Base-by-base conservation (phyloP, 208 protist species). In the Trypanosomatidae sp. region DNA sequence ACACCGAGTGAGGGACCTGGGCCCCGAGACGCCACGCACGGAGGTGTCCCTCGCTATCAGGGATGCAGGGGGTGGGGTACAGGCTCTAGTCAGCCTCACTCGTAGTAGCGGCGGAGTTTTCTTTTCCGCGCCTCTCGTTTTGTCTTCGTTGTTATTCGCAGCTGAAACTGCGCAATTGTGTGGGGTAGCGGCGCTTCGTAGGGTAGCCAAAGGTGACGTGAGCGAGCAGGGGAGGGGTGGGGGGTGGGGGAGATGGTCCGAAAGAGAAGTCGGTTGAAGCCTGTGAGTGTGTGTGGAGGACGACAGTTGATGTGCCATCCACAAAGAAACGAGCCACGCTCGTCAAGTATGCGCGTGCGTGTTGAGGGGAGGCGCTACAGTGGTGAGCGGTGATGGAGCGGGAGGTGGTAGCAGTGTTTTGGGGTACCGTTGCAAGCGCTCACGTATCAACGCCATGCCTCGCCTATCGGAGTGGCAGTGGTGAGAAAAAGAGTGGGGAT, bases 181-280 rank as follows among this genome's bases (percentile, higher is more conserved):
- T 39, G 36, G 36, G 36, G 36, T 39, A 39, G 36, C 36, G 36
- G 36, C 2, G 36, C 36, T 39, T 39, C 36, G 36, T 39, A 3
- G 36, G 36, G 36, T 39, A 39, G 36, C 36, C 36, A 39, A 39
- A 39, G 3, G 36, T 39, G 36, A 39, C 36, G 36, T 39, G 36
- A 6, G 36, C 36, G 36, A 39, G 36, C 36, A 39, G 36, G 6
- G 25, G 8, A 69, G 7, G 46, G 10, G 36, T 17, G 44, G 12
- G 17, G 53, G 50, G 22, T 28, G 8, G 25, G 50, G 50, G 22
- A 55, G 50, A 55, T 55, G 22, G 50, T 25, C 8, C 22, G 3
- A 55, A 76, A 70, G 56, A 66, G 49, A 47, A 62, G 39, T 71
- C 10, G 28, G 66, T 60, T 19, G 10, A 33, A 12, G 62, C 47